phyloP scores from a whole-genome alignment of 2,329 filamentous ascomycete species.

The Karstenula rhodostoma region DNA sequence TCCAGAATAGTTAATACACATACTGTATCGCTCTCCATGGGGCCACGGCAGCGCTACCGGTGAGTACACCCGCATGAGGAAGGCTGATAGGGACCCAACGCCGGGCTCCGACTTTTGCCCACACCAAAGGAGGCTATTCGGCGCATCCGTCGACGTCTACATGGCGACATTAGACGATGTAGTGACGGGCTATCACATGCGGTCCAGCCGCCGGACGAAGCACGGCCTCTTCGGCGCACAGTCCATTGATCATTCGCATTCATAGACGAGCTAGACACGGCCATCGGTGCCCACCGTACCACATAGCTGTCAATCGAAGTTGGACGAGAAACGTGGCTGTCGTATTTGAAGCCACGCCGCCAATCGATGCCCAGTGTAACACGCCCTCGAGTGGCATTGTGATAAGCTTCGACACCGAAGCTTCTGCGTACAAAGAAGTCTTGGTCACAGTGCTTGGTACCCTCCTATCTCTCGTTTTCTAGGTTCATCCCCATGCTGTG shows the following conservation, averaged over 20 bases:
- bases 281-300: neutral
- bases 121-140: neutral
- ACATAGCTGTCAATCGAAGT: slow-evolving; percentile 1
- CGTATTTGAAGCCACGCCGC: neutral
- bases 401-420: slow-evolving; percentile 8
- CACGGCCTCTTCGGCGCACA: neutral
- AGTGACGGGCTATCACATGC: slow-evolving; percentile 9
- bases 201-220: neutral
- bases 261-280: neutral
- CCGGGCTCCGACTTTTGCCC: neutral
- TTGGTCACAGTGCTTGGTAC: slow-evolving; percentile 10
- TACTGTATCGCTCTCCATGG: neutral
- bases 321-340: neutral
- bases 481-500: neutral
- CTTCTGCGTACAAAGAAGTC: slow-evolving; percentile 9
- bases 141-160: neutral
- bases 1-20: neutral
- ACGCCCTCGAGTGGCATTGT: neutral
- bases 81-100: neutral
- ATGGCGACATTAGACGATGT: neutral
- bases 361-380: neutral
- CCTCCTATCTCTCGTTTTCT: slow-evolving; percentile 1
- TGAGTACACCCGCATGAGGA: neutral
- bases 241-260: neutral
- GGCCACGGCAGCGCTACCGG: neutral